phyloP scores from a whole-genome alignment of 441 rosid genomes.

The Heliophila coronopifolia region DNA sequence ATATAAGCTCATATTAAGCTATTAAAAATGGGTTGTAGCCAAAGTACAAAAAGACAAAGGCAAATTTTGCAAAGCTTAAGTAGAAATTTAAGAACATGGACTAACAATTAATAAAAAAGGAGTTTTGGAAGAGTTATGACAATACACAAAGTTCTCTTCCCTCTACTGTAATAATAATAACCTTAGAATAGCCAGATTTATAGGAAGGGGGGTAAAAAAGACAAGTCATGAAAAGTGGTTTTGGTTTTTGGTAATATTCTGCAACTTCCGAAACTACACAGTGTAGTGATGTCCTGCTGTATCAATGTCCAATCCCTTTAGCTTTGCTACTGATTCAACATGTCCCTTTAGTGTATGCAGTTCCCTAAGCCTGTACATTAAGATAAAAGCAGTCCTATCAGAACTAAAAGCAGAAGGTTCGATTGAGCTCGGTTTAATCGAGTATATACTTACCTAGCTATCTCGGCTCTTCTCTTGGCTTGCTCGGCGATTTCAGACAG shows the following conservation, averaged over 20 bases:
- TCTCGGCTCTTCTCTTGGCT: slow-evolving; percentile 83
- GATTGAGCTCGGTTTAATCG: background rate
- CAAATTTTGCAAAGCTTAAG: slow-evolving; percentile 18
- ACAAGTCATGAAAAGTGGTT: slow-evolving; percentile 20
- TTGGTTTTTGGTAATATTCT: slow-evolving; percentile 10
- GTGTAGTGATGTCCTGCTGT: slow-evolving; percentile 93
- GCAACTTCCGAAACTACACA: slow-evolving; percentile 40
- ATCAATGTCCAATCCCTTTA: slow-evolving; percentile 87
- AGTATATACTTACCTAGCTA: slow-evolving; percentile 56
- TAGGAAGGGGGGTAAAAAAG: too few species aligned
- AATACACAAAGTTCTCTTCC: slow-evolving; percentile 33
- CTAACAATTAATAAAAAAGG: slow-evolving; percentile 14
- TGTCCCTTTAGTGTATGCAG: slow-evolving; percentile 91
- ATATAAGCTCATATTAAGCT: slow-evolving; percentile 19
- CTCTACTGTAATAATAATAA: slow-evolving; percentile 26
- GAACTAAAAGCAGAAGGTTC: background rate
- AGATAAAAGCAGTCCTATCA: slow-evolving; percentile 7
- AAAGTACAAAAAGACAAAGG: slow-evolving; percentile 25
- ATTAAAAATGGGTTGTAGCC: slow-evolving; percentile 18
- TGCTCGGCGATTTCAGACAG: slow-evolving; percentile 88
- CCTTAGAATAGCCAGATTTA: slow-evolving; percentile 20
- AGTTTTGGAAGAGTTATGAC: slow-evolving; percentile 33
- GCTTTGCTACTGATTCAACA: slow-evolving; percentile 90
- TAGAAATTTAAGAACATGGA: slow-evolving; percentile 22
- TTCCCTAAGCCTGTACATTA: slow-evolving; percentile 69